Evolutionary conservation across 176 grass and related monocot species (phyloP).

Genomic region (Cenchrus fungigraminus): DNA sequence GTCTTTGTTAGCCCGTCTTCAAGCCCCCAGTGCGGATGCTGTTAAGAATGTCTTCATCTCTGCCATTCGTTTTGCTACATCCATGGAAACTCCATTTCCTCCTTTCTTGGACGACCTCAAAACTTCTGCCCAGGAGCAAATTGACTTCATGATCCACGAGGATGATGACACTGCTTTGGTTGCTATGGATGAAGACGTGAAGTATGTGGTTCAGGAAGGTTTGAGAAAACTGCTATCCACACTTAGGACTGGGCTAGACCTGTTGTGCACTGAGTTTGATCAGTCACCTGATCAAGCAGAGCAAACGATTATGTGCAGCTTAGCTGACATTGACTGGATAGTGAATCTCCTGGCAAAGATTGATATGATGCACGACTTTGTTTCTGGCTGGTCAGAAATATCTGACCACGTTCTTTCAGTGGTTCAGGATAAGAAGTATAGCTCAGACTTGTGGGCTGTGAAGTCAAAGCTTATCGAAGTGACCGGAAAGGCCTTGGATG

Average conservation of each 20-base stretch:
- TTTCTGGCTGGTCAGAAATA: constrained; percentile 72
- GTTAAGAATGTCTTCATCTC: constrained; percentile 87
- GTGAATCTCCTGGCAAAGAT: constrained; percentile 63
- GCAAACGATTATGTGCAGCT: constrained; percentile 54
- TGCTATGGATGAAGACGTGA: constrained; percentile 81
- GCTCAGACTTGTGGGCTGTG: constrained; percentile 58
- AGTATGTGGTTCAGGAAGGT: constrained; percentile 58
- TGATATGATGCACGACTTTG: constrained; percentile 85
- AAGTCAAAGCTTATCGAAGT: constrained; percentile 87
- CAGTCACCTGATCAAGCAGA: constrained; percentile 65
- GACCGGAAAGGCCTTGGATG: constrained; percentile 77
- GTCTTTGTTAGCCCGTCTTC: constrained; percentile 67
- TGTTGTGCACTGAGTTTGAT: constrained; percentile 59
- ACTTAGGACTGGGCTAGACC: constrained; percentile 55
- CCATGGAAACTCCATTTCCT: constrained; percentile 50
- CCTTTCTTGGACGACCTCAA: constrained; percentile 82
- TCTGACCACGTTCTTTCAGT: constrained; percentile 60
- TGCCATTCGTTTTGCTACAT: constrained; percentile 70
- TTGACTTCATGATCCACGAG: constrained; percentile 91
- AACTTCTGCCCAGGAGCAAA: constrained; percentile 94
- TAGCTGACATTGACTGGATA: constrained; percentile 88
- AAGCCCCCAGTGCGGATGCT: constrained; percentile 54
- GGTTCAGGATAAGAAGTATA: constrained; percentile 60
- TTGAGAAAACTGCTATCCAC: constrained; percentile 56
- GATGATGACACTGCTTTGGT: constrained; percentile 77